Base-by-base conservation (phyloP, 345 rosid genomes). In the Reutealis trisperma region DNA sequence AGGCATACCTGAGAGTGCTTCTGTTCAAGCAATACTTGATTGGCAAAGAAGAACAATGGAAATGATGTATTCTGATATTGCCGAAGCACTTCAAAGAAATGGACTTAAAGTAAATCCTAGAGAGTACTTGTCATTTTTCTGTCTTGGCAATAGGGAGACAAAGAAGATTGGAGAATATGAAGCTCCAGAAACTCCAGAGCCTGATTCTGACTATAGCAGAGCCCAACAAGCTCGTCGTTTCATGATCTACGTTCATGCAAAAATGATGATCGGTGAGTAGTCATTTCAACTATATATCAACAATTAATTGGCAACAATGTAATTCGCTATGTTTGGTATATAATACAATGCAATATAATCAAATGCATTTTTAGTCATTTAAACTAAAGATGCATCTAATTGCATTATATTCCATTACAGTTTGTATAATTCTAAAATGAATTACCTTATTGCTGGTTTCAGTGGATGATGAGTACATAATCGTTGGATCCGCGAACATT, bases 391-490 rank as follows among this genome's bases (percentile, higher is more conserved):
- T 4, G 0, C 41, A 37, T 37, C 5, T 37, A 37, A 6, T 37
- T 37, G 41, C 6, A 37, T 37, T 37, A 37, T 3, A 37, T 37
- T 37, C 0, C 6, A 37, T 37, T 37, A 5, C 6, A 7, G 41
- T 3, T 1, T 37, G 5, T 37, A 37, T 37, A 4, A 37, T 37
- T 37, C 6, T 37, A 7, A 37, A 37, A 0, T 37, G 6, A 37
- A 37, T 37, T 37, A 37, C 61, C 14, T 22, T 22, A 2, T 22
- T 63, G 9, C n/a, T 41, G 41, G 54, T 14, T 82, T 30, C 85
- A 92, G 96, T 94, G 81, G 98, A 92, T 74, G 98, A 94, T 52
- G 97, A 94, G 78, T 94, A 92, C 87, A 88, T 94, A 84, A 90
- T 92, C 71, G 75, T 92, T 21, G 98, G 98, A 77, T 94, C 98